These are phyloP conservation scores for Copromyces sp. DNA, from an alignment of 495 filamentous ascomycete species.

Conservation along the genomic window DNA sequence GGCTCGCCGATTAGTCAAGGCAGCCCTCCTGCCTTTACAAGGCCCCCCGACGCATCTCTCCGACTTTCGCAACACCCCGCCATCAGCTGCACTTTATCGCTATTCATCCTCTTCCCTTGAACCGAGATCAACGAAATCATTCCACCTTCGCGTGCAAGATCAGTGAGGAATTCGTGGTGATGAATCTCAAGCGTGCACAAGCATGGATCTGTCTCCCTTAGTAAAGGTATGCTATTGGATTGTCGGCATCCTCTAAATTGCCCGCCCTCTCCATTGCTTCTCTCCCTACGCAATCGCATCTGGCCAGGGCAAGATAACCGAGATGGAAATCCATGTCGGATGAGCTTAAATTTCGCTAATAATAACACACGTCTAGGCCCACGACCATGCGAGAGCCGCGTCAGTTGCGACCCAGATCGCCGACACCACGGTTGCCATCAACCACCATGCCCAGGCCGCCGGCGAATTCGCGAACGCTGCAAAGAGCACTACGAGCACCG, in stretches of 20 bases:
- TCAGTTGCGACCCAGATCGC: constrained; percentile 59
- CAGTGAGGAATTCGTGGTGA: background rate
- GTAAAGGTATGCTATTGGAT: background rate
- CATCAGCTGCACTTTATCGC: background rate
- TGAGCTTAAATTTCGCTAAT: background rate
- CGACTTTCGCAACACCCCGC: background rate
- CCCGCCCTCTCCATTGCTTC: background rate
- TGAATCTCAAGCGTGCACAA: background rate
- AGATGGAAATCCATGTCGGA: background rate
- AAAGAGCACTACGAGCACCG: constrained; percentile 60
- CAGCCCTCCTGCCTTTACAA: background rate
- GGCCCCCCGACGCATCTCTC: background rate
- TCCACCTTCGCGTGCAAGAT: background rate
- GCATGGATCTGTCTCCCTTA: background rate
- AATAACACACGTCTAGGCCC: constrained; percentile 49
- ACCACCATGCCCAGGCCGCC: constrained; percentile 82
- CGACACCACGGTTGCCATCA: constrained; percentile 68
- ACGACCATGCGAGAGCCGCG: constrained; percentile 81
- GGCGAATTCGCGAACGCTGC: constrained; percentile 80
- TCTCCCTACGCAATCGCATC: background rate
- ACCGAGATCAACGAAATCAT: background rate
- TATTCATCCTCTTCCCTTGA: background rate
- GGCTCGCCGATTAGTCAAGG: background rate
- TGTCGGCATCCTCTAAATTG: background rate
- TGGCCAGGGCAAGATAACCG: background rate